These are phyloP conservation scores for Taxillus chinensis DNA, from an alignment of 164 flowering plant species.

Conservation along the genomic window DNA sequence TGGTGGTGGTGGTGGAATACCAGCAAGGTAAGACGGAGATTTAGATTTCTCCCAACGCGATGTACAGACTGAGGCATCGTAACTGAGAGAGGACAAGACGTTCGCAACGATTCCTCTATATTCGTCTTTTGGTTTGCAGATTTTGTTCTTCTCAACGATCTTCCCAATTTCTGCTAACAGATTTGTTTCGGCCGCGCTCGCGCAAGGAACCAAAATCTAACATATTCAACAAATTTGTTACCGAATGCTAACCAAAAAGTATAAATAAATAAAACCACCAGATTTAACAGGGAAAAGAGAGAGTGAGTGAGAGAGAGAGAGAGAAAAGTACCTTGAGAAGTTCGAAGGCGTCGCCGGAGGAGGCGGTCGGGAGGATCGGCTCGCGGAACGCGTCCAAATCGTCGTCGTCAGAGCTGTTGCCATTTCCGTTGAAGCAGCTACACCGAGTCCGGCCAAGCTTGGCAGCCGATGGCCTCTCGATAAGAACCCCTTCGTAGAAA, in stretches of 20 bases:
- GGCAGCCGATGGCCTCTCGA: conserved; percentile 42
- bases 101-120: conserved; percentile 24
- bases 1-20: conserved; percentile 11
- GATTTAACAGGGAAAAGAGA: not conserved
- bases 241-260: conserved; percentile 5
- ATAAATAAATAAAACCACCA: no score
- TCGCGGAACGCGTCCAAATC: conserved; percentile 47
- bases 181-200: conserved; percentile 31
- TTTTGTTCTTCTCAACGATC: conserved; percentile 52
- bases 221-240: not conserved
- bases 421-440: conserved; percentile 77
- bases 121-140: conserved; percentile 38
- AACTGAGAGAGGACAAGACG: conserved; percentile 21
- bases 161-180: conserved; percentile 42
- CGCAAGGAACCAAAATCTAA: conserved; percentile 24
- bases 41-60: conserved; percentile 37
- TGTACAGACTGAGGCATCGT: conserved; percentile 38
- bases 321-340: conserved; percentile 48
- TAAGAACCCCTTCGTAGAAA: conserved; percentile 25
- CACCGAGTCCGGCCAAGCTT: conserved; percentile 67
- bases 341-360: conserved; percentile 33
- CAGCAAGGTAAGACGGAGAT: conserved; percentile 31
- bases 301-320: not conserved
- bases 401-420: conserved; percentile 70
- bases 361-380: conserved; percentile 17